These are phyloP conservation scores for Candida suzukii DNA, from an alignment of 805 yeast species.

Conservation along the genomic window DNA sequence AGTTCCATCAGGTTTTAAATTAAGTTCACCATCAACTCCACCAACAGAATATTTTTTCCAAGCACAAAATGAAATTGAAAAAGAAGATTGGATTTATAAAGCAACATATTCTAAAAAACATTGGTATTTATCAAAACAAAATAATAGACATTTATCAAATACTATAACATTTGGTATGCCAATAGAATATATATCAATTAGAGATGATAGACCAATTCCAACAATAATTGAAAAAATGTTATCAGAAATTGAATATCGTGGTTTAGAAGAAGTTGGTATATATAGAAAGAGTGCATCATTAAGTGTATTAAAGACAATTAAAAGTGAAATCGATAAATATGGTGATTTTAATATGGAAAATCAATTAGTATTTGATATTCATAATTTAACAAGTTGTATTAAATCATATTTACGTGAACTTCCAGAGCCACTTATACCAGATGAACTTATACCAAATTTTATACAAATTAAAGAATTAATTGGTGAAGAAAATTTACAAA, in stretches of 20 bases:
- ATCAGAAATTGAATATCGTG: conserved; percentile 75
- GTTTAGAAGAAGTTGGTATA: conserved; percentile 84
- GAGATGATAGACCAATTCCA: conserved; percentile 63
- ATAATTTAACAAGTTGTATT: conserved; percentile 83
- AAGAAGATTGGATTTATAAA: conserved; percentile 65
- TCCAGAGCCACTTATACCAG: conserved; percentile 77
- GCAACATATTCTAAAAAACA: conserved; percentile 42
- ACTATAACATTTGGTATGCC: conserved; percentile 81
- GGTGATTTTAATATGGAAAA: conserved; percentile 41
- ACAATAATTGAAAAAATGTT: conserved; percentile 57
- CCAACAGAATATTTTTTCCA: conserved; percentile 53
- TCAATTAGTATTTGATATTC: conserved; percentile 54
- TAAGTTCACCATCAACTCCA: conserved; percentile 23
- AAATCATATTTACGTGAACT: conserved; percentile 78
- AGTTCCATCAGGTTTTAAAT: conserved; percentile 40
- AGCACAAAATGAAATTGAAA: conserved; percentile 51
- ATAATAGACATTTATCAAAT: conserved; percentile 14
- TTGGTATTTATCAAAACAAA: conserved; percentile 42
- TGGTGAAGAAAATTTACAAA: conserved; percentile 10
- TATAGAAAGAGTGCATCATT: conserved; percentile 63
- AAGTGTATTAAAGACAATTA: conserved; percentile 36
- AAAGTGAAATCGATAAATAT: conserved; percentile 34
- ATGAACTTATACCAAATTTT: conserved; percentile 55
- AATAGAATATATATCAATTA: conserved; percentile 60
- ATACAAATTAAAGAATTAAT: conserved; percentile 25